Evolutionary conservation across 2,329 filamentous ascomycete species (phyloP).

Genomic region (Lojkania enalia): DNA sequence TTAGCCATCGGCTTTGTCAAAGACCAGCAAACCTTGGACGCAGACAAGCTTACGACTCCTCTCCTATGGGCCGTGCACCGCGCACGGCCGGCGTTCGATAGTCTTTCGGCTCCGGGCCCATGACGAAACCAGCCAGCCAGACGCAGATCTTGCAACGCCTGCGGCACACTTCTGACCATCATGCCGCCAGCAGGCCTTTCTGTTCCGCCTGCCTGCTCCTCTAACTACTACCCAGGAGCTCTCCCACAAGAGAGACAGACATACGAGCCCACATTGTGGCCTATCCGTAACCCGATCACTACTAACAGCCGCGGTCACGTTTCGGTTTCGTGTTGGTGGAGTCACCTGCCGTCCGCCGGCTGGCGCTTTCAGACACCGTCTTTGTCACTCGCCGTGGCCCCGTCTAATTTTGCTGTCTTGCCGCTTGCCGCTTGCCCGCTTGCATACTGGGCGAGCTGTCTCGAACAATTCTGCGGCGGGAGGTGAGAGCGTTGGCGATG

Average conservation of each 20-base stretch:
- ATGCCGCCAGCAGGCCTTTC: conserved; percentile 30
- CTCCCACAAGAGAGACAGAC: no score
- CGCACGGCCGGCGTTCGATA: conserved; percentile 43
- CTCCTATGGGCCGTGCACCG: no score
- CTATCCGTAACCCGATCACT: conserved; percentile 19
- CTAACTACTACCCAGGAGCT: neutral
- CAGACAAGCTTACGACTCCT: conserved; percentile 38
- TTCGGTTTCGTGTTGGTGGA: conserved; percentile 40
- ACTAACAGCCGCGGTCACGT: conserved; percentile 33
- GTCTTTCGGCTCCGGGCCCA: conserved; percentile 32
- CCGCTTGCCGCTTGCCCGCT: neutral
- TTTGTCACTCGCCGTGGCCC: conserved; percentile 1
- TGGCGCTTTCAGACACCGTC: conserved; percentile 19
- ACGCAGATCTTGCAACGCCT: conserved; percentile 39
- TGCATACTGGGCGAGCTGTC: conserved; percentile 28
- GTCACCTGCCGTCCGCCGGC: conserved; percentile 14
- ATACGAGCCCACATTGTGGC: conserved; percentile 11
- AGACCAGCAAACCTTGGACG: conserved; percentile 1
- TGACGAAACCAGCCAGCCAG: conserved; percentile 38
- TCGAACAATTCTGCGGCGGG: conserved; percentile 28
- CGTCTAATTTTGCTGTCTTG: conserved; percentile 20
- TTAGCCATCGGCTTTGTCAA: conserved; percentile 2
- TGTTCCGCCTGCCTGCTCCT: conserved; percentile 28
- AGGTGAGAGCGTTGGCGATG: conserved; percentile 31
- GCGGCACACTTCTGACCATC: conserved; percentile 37